These are phyloP conservation scores for Auricularia sp. DNA, from an alignment of 768 basidiomycete species.

Conservation along the genomic window DNA sequence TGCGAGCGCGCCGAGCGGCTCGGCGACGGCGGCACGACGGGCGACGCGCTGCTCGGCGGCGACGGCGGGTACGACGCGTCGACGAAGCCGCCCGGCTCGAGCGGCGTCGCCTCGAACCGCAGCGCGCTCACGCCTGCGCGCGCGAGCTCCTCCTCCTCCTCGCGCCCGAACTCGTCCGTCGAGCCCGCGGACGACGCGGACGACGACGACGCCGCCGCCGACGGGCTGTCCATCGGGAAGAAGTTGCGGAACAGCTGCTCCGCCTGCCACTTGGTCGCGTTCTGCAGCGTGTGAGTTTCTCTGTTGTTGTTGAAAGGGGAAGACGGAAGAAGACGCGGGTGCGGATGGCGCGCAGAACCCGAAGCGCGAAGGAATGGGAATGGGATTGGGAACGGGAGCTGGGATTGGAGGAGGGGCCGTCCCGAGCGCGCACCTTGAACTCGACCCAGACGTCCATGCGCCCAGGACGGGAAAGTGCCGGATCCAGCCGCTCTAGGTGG, in stretches of 20 bases:
- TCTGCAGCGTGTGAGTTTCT: neutral
- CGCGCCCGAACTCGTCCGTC: neutral
- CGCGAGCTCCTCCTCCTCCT: neutral
- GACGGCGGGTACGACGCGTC: neutral
- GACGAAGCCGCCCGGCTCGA: neutral
- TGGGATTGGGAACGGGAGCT: no score
- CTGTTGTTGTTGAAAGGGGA: neutral
- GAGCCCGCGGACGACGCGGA: neutral
- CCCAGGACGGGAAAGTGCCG: conserved; percentile 84
- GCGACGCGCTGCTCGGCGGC: conserved; percentile 1
- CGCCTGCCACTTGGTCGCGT: conserved; percentile 72
- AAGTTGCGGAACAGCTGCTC: conserved; percentile 84
- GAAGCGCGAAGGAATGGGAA: neutral
- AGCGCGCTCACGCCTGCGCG: neutral
- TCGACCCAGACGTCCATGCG: conserved; percentile 77
- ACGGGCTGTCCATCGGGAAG: conserved; percentile 42
- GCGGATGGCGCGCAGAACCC: neutral
- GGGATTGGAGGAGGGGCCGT: no score
- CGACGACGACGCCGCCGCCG: neutral
- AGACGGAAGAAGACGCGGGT: neutral
- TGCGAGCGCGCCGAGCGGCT: neutral
- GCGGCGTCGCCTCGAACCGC: conserved; percentile 1
- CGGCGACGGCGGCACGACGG: neutral
- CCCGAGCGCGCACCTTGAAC: conserved; percentile 37
- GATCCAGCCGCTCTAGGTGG: conserved; percentile 83